phyloP scores from a whole-genome alignment of 768 basidiomycete genomes.

The Xerocomellus chrysenteron region DNA sequence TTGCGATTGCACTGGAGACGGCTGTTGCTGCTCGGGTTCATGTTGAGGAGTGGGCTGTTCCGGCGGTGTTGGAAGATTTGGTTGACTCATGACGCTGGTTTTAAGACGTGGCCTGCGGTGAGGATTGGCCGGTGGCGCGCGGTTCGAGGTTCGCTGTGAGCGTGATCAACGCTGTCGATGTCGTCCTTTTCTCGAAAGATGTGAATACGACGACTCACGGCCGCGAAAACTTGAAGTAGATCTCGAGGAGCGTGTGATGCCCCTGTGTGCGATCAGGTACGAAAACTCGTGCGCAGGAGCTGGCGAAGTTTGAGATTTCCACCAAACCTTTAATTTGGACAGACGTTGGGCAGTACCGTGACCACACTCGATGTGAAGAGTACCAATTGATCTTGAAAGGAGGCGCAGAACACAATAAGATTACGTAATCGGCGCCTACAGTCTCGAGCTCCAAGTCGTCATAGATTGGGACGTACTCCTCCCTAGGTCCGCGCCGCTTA shows the following conservation, averaged over 20 bases:
- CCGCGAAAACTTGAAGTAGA: not conserved
- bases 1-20: constrained; percentile 14
- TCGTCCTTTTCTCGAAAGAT: not conserved
- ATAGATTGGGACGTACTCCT: too few species aligned
- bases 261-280: not conserved
- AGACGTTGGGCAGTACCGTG: not conserved
- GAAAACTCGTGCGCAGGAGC: not conserved
- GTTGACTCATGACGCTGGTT: constrained; percentile 24
- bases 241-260: not conserved
- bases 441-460: too few species aligned
- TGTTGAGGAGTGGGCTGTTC: constrained; percentile 17
- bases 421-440: not conserved
- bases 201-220: constrained; percentile 6
- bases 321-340: not conserved
- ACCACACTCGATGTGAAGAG: not conserved
- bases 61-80: constrained; percentile 24
- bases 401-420: not conserved
- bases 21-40: constrained; percentile 17
- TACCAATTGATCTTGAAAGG: not conserved
- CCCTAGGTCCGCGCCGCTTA: too few species aligned
- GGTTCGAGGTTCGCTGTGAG: not conserved
- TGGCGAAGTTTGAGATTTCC: not conserved
- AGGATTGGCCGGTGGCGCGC: not conserved
- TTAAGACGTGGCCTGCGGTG: not conserved
- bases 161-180: not conserved